Conservation (phyloP, 345 rosid species). For the Turnera subulata region DNA sequence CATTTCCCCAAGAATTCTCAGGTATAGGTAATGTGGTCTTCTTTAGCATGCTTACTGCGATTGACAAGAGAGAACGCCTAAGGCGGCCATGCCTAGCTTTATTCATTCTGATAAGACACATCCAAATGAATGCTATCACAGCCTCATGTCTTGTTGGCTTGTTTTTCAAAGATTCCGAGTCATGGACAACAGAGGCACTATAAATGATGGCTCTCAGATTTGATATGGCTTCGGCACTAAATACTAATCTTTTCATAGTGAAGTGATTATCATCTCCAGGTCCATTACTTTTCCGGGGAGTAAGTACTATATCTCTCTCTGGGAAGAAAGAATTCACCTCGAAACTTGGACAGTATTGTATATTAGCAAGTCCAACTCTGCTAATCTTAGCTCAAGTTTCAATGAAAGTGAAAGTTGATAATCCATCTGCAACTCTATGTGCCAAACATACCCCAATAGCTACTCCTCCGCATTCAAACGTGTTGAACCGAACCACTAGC, state of each 20-base stretch:
- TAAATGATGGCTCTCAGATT: too few relatives aligned
- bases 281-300: too few relatives aligned
- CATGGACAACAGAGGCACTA: not conserved
- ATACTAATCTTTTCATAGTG: too few relatives aligned
- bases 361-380: not conserved
- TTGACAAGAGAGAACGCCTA: slow-evolving; percentile 14
- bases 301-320: not conserved
- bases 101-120: slow-evolving; percentile 8
- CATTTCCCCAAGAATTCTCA: not conserved
- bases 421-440: slow-evolving; percentile 22
- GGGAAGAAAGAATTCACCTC: slow-evolving; percentile 15
- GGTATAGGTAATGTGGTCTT: not conserved
- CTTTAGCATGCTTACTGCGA: slow-evolving; percentile 12
- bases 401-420: slow-evolving; percentile 13
- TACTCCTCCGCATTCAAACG: slow-evolving; percentile 24
- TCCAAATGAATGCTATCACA: slow-evolving; percentile 20
- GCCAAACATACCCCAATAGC: slow-evolving; percentile 15
- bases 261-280: too few relatives aligned
- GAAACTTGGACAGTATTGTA: slow-evolving; percentile 3
- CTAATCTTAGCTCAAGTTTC: too few relatives aligned
- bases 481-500: slow-evolving; percentile 16
- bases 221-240: too few relatives aligned
- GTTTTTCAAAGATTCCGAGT: not conserved
- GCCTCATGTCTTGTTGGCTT: slow-evolving; percentile 21
- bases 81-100: not conserved